A percentile compares a stretch with the other conserved stretches of the same genome.
phyloP scores from a whole-genome alignment of 345 rosid genomes.

The Populus tremula region DNA sequence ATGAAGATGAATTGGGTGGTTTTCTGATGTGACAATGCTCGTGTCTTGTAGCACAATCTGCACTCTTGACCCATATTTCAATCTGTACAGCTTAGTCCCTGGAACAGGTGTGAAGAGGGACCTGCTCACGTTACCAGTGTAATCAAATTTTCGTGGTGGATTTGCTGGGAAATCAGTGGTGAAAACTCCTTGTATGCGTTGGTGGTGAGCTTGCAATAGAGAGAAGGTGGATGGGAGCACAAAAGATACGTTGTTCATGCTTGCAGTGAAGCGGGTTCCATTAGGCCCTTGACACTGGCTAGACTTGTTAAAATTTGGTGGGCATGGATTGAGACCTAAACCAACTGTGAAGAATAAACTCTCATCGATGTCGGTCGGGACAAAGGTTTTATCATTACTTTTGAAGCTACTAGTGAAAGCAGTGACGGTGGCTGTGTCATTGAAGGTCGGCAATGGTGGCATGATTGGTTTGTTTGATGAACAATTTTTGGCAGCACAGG shows the following conservation, averaged over 20 bases:
- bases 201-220: slow-evolving; percentile 41
- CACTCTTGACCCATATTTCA: slow-evolving; percentile 30
- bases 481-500: slow-evolving; percentile 16
- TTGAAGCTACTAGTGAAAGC: slow-evolving; percentile 20
- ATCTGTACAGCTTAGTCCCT: slow-evolving; percentile 26
- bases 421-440: slow-evolving; percentile 29
- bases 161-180: slow-evolving; percentile 34
- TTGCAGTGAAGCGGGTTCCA: slow-evolving; percentile 39
- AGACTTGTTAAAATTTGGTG: slow-evolving; percentile 18
- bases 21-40: slow-evolving; percentile 31
- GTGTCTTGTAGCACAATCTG: slow-evolving; percentile 46
- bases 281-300: slow-evolving; percentile 30
- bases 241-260: slow-evolving; percentile 51
- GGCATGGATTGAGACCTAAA: slow-evolving; percentile 25
- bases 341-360: slow-evolving; percentile 23
- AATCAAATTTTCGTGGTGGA: slow-evolving; percentile 39
- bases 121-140: slow-evolving; percentile 31
- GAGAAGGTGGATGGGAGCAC: slow-evolving; percentile 28
- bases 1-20: slow-evolving; percentile 50
- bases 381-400: slow-evolving; percentile 11
- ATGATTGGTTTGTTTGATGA: slow-evolving; percentile 20
- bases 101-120: slow-evolving; percentile 12
- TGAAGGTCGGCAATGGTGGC: slow-evolving; percentile 27
- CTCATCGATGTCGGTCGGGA: slow-evolving; percentile 24
- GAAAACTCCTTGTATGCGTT: slow-evolving; percentile 31